Evolutionary conservation across 2,329 filamentous ascomycete species (phyloP), one percentile per base, ranked within the genome.

Genomic region (Podosphaera xanthii): DNA sequence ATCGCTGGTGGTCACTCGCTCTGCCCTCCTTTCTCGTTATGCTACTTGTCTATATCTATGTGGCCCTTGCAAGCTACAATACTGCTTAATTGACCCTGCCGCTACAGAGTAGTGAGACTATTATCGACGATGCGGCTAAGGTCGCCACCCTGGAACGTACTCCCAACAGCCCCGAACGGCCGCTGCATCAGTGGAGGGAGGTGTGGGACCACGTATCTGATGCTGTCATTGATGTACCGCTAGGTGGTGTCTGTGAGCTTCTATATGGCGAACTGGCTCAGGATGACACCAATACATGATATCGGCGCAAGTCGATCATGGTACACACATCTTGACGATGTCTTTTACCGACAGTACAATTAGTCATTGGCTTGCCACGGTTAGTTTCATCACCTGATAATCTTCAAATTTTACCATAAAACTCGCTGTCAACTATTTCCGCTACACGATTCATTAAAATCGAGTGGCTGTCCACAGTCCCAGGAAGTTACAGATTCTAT

Each of bases 1-100:
- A 96, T 70, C 82, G 92, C 55, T 98, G 92, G 92, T 98, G 92
- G 92, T 87, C 87, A 55, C 78, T 98, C 22, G 92, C 92, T 0
- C 82, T 96, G 12, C 92, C 92, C 0, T 84, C 86, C 4, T 97
- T 89, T 75, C 75, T 96, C 38, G 90, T 96, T 59, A 90, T 92
- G 78, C 73, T 83, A 53, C 76, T 97, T 40, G 78, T 92, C 34
- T 98, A 94, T 73, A 94, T 96, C 63, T 98, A 95, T 72, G 82
- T 95, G 8, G 92, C 92, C 48, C 79, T 98, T 42, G 89, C 90
- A 54, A 78, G 81, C 54, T 97, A 95, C 71, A 98, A 98, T 70
- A 86, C 85, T 0, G 87, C 88, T 65, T 86, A 91, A 62, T 72
- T 98, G 67, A 98, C 92, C 8, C 74, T 94, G 59, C 83, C 84